Base-by-base conservation (phyloP, 169 alveolate species). In the Eimeria necatrix region DNA sequence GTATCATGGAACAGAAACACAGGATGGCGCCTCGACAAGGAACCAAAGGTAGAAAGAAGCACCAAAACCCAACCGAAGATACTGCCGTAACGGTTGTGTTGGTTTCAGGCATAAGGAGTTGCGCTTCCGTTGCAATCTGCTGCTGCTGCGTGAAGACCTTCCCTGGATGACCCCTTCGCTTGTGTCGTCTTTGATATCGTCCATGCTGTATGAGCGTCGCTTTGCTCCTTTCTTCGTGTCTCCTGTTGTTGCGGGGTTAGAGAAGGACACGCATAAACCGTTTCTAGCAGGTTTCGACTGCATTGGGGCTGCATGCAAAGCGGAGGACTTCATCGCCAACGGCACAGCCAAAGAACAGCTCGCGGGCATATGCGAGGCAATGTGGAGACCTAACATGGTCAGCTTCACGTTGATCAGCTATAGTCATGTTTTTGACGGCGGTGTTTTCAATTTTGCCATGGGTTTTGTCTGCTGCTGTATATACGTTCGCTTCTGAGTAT, bases 291-390 rank as follows among this genome's bases (percentile, higher is more conserved):
- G 93, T 14, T 96, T 88, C 78, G 97, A 96, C 88, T 96, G 78
- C 95, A 96, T 96, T 70, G 97, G 97, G n/a, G 94, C 96, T 46
- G 90, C 89, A 5, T 91, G 95, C 60, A 22, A 93, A 10, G 96
- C 97, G 8, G 64, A 90, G 85, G 97, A 96, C 95, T 99, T 99
- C 92, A 99, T 98, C 71, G 99, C 98, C 64, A 98, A 98, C 22
- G 99, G 99, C 24, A 98, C 99, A 49, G 98, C 99, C 6, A 96
- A 98, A n/a, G 99, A 98, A 94, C 99, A 98, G 95, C 97, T 99
- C 91, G 98, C 96, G 90, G 99, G 99, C 89, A 98, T 98, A 74
- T 99, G 99, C 85, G 99, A 99, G 93, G 98, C 99, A 12, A 97
- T 98, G 95, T 99, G 98, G 97, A 97, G 97, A 78, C 99, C 99